Conservation (phyloP, 75 land plant species). For the Isoetes taiwanensis region DNA sequence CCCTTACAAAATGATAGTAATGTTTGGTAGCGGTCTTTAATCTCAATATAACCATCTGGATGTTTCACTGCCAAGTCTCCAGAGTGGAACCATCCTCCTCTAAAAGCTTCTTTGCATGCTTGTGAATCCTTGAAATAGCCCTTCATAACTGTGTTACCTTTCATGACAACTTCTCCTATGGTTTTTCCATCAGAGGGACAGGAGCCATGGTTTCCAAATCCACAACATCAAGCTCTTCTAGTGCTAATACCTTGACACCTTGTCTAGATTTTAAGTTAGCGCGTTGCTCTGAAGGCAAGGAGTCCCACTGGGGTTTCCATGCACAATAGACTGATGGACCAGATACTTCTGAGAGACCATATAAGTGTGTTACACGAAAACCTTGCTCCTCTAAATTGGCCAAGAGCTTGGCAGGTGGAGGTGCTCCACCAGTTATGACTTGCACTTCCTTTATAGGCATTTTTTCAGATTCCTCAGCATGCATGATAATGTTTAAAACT, state of each 20-base stretch:
- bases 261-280: conserved; percentile 23
- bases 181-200: conserved; percentile 22
- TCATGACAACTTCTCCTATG: conserved; percentile 17
- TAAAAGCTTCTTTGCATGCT: conserved; percentile 16
- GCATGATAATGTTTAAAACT: conserved; percentile 32
- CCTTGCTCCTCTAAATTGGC: conserved; percentile 21
- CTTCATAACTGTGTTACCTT: conserved; percentile 32
- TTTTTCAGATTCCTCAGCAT: conserved; percentile 9
- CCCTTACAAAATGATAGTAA: conserved; percentile 39
- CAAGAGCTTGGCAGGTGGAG: conserved; percentile 29
- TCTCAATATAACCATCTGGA: conserved; percentile 34
- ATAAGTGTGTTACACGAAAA: conserved; percentile 28
- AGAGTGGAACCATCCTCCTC: conserved; percentile 26
- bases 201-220: conserved; percentile 18
- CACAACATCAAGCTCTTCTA: conserved; percentile 27
- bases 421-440: conserved; percentile 35
- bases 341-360: conserved; percentile 35
- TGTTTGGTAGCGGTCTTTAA: conserved; percentile 40
- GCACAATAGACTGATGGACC: conserved; percentile 33
- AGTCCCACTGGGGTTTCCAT: conserved; percentile 35
- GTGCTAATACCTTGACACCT: conserved; percentile 23
- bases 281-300: conserved; percentile 3
- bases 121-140: conserved; percentile 27
- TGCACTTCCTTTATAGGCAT: neutral
- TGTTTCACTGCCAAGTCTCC: conserved; percentile 30